A percentile compares a stretch with the other conserved stretches of the same genome.
These are phyloP conservation scores for Herpetospermum pedunculosum DNA, from an alignment of 306 rosid genomes.

Conservation along the genomic window DNA sequence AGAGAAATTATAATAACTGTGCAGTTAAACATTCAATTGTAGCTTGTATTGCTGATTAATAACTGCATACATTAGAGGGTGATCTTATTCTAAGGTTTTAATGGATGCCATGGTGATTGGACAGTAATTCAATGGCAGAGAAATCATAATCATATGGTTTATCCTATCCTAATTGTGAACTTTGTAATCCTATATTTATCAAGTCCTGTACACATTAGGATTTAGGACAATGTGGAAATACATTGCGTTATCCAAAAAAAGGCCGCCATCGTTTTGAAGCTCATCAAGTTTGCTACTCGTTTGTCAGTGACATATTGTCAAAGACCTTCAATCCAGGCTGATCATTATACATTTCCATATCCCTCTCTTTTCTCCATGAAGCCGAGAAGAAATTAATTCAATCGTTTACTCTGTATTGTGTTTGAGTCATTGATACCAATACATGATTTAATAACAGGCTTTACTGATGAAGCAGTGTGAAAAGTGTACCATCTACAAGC, in stretches of 20 bases:
- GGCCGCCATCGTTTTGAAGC: neutral
- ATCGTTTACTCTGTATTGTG: neutral
- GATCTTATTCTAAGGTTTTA: neutral
- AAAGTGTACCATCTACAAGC: conserved; percentile 61
- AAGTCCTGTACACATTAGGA: neutral
- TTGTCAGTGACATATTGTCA: neutral
- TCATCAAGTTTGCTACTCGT: neutral
- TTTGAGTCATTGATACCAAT: neutral
- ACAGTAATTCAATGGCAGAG: neutral
- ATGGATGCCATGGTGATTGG: neutral
- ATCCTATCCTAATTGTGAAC: neutral
- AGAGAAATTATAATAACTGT: neutral
- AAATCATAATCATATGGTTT: neutral
- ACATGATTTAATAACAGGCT: conserved; percentile 22
- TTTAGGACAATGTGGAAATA: neutral
- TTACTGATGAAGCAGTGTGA: conserved; percentile 45
- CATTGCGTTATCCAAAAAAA: neutral
- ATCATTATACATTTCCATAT: neutral
- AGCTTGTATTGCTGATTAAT: neutral
- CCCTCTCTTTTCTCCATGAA: neutral
- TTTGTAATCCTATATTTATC: neutral
- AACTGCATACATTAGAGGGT: neutral
- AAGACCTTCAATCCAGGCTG: neutral
- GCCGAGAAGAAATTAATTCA: neutral
- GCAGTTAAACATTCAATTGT: neutral